Conservation (phyloP, 495 filamentous ascomycete species). For the Astrocystis sublimbata region DNA sequence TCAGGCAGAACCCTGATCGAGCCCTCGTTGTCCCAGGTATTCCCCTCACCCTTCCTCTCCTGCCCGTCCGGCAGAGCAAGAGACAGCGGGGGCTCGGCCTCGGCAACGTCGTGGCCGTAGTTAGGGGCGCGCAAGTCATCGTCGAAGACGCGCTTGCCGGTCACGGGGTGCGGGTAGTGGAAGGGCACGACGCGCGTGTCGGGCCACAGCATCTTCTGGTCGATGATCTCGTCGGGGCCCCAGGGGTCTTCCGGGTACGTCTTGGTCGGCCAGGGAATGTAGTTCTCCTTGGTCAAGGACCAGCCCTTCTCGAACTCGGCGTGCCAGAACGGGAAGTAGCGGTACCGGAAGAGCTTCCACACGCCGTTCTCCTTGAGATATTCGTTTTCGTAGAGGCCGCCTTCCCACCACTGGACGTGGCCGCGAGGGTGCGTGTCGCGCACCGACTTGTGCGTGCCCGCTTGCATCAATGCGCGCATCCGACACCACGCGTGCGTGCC, state of each 20-base stretch:
- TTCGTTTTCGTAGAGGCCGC: conserved; percentile 60
- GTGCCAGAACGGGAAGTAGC: conserved; percentile 61
- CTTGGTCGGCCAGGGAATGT: conserved; percentile 48
- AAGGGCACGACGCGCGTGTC: conserved; percentile 57
- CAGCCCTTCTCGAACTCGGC: conserved; percentile 54
- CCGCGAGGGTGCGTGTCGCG: conserved; percentile 50
- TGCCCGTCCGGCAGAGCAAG: conserved; percentile 45
- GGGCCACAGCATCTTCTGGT: conserved; percentile 57
- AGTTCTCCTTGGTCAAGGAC: conserved; percentile 53
- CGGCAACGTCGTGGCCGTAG: conserved; percentile 42
- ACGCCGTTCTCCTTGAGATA: conserved; percentile 58
- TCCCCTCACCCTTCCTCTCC: conserved; percentile 39
- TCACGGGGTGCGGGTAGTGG: conserved; percentile 58
- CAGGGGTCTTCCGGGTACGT: conserved; percentile 49
- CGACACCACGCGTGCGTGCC: conserved; percentile 54
- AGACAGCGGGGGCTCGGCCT: conserved; percentile 44
- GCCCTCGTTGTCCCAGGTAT: conserved; percentile 34
- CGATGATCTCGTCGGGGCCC: conserved; percentile 55
- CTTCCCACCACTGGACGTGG: conserved; percentile 58
- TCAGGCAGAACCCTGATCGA: conserved; percentile 40
- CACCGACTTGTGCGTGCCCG: conserved; percentile 52
- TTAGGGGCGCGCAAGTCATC: conserved; percentile 52
- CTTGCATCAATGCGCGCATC: conserved; percentile 58
- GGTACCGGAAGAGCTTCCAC: conserved; percentile 57
- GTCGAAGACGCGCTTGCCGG: conserved; percentile 41